phyloP scores from a whole-genome alignment of 768 basidiomycete species.

The Rhizopogon rudus region DNA sequence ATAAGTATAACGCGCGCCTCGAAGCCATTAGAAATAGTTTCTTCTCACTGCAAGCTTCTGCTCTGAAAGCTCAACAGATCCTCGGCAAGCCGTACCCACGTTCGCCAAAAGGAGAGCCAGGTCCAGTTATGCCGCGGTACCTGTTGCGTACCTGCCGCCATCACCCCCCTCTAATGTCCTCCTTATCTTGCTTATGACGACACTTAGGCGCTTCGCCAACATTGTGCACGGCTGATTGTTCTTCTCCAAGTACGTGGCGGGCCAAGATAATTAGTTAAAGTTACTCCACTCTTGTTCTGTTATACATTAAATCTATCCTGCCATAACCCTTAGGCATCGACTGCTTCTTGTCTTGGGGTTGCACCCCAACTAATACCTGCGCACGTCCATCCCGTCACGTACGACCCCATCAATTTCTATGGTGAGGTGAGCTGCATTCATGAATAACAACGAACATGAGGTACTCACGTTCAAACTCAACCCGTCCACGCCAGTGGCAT shows the following conservation, averaged over 20 bases:
- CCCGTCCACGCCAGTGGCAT: constrained; percentile 20
- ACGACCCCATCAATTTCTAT: constrained; percentile 18
- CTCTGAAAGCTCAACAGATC: neutral
- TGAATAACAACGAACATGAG: constrained; percentile 5
- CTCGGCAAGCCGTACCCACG: neutral
- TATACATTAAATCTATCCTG: neutral
- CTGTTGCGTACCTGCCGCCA: no score
- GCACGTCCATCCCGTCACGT: constrained; percentile 9
- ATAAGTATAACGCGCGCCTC: no score
- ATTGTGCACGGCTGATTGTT: no score
- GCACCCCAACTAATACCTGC: neutral
- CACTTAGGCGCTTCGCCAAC: no score
- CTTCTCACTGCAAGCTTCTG: no score
- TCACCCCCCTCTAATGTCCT: no score
- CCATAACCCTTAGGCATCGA: neutral
- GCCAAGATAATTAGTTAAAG: no score
- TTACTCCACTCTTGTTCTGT: no score
- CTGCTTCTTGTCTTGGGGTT: neutral
- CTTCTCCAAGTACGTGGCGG: no score
- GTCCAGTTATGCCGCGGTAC: neutral
- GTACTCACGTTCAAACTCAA: constrained; percentile 20
- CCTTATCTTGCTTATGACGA: no score
- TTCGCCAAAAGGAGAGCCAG: neutral
- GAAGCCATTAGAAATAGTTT: no score
- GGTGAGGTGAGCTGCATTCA: neutral